These are phyloP conservation scores for Stenocarpella maydis DNA, from an alignment of 2,329 filamentous ascomycete species.

Conservation along the genomic window DNA sequence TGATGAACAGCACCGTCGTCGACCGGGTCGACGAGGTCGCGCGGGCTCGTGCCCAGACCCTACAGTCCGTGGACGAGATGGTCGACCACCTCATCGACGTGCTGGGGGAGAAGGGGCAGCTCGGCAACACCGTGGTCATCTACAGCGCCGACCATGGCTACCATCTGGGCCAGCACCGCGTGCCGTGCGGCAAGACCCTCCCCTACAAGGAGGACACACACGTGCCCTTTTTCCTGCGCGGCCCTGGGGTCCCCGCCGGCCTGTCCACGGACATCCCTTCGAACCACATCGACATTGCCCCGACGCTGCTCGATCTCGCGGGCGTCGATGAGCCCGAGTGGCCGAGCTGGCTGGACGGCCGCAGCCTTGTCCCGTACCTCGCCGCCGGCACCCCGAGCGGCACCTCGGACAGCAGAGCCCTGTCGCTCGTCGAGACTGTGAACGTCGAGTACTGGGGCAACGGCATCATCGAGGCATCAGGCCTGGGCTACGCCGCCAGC, in stretches of 20 bases:
- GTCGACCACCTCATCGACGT: conserved; percentile 48
- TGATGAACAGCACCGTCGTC: conserved; percentile 31
- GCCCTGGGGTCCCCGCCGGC: conserved; percentile 60
- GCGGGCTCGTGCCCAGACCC: conserved; percentile 52
- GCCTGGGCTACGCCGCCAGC: conserved; percentile 38
- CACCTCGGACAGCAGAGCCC: conserved; percentile 38
- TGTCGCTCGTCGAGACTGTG: conserved; percentile 59
- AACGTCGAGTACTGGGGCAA: conserved; percentile 66
- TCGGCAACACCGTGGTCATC: conserved; percentile 34
- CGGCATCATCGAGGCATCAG: conserved; percentile 51
- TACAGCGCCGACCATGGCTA: conserved; percentile 35
- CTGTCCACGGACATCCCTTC: conserved; percentile 57
- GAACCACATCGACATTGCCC: conserved; percentile 70
- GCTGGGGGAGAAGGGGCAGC: conserved; percentile 36
- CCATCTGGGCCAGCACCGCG: conserved; percentile 33
- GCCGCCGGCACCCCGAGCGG: conserved; percentile 60
- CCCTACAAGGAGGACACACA: conserved; percentile 67
- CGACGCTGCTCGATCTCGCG: conserved; percentile 62
- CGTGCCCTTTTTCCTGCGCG: conserved; percentile 66
- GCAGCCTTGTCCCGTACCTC: conserved; percentile 55
- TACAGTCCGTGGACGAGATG: conserved; percentile 54
- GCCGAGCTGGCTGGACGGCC: conserved; percentile 35
- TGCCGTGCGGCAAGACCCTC: conserved; percentile 56
- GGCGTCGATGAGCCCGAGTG: conserved; percentile 44
- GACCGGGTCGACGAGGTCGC: conserved; percentile 48